These are phyloP conservation scores for Aspergillus alliaceus DNA, from an alignment of 2,329 filamentous ascomycete species.

Conservation along the genomic window DNA sequence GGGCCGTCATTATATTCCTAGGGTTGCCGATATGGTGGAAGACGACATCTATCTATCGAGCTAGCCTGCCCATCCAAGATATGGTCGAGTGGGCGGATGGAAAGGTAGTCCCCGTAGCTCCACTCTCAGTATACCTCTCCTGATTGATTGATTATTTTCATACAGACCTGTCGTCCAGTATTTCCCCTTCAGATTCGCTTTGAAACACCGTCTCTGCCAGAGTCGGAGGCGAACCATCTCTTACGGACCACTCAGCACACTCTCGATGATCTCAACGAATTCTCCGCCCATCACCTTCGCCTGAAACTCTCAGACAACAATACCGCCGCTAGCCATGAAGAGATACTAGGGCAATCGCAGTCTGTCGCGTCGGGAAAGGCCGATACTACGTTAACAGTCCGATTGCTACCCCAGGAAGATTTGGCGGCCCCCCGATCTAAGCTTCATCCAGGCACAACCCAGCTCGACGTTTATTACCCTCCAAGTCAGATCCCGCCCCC, in stretches of 20 bases:
- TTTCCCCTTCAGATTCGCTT: constrained; percentile 84
- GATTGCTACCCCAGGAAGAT: constrained; percentile 58
- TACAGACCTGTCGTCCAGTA: constrained; percentile 78
- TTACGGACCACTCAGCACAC: constrained; percentile 80
- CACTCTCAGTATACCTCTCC: not conserved
- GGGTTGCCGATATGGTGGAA: constrained; percentile 95
- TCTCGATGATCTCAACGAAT: constrained; percentile 83
- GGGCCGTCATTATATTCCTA: constrained; percentile 78
- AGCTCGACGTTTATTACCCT: constrained; percentile 76
- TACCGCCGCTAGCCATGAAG: constrained; percentile 8
- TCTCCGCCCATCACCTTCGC: constrained; percentile 78
- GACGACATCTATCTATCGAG: constrained; percentile 89
- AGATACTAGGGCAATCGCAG: constrained; percentile 4
- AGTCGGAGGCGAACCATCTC: constrained; percentile 69
- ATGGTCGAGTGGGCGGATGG: constrained; percentile 94
- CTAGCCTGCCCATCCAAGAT: constrained; percentile 74
- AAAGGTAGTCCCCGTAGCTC: constrained; percentile 58
- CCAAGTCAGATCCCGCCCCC: constrained; percentile 66
- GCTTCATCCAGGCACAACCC: constrained; percentile 67
- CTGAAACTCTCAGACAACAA: constrained; percentile 58
- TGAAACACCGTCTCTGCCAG: constrained; percentile 65
- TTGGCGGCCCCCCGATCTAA: constrained; percentile 57
- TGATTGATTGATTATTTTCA: constrained; percentile 11
- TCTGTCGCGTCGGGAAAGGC: constrained; percentile 22
- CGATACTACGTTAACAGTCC: constrained; percentile 66